Conservation (phyloP, 2,329 filamentous ascomycete species). For the Calonectria henricotiae region DNA sequence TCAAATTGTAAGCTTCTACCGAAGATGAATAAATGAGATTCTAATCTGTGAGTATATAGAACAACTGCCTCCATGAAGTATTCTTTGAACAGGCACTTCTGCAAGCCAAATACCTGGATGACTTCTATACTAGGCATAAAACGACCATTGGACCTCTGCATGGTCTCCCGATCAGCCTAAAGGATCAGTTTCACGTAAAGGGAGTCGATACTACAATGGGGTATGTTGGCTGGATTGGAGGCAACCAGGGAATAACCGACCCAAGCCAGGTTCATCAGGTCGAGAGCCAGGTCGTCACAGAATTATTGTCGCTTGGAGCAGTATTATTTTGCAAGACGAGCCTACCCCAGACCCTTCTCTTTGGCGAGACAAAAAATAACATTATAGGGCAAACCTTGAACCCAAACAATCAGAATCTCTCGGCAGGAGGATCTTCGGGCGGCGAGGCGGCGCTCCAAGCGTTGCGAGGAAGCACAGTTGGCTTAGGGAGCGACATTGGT, state of each 20-base stretch:
- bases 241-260: slow-evolving; percentile 32
- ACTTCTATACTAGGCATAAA: slow-evolving; percentile 32
- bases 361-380: slow-evolving; percentile 56
- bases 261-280: slow-evolving; percentile 15
- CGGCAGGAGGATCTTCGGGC: slow-evolving; percentile 58
- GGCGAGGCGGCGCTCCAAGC: slow-evolving; percentile 58
- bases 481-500: slow-evolving; percentile 59
- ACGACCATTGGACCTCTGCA: slow-evolving; percentile 44
- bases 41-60: slow-evolving; percentile 13
- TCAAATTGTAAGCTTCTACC: slow-evolving; percentile 63
- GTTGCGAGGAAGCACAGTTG: slow-evolving; percentile 54
- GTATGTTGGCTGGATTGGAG: slow-evolving; percentile 53
- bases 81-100: slow-evolving; percentile 45
- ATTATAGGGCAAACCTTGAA: slow-evolving; percentile 57
- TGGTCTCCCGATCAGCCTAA: slow-evolving; percentile 55
- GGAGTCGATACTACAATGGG: slow-evolving; percentile 66
- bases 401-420: slow-evolving; percentile 55
- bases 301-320: slow-evolving; percentile 46
- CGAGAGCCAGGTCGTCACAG: slow-evolving; percentile 45
- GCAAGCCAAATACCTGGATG: slow-evolving; percentile 38
- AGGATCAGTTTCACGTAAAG: slow-evolving; percentile 75
- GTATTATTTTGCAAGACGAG: slow-evolving; percentile 51
- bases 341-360: slow-evolving; percentile 46
- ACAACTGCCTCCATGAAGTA: slow-evolving; percentile 44
- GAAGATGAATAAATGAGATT: background rate